These are phyloP conservation scores for Prunus kanzakura DNA, from an alignment of 306 rosid species.

Conservation along the genomic window DNA sequence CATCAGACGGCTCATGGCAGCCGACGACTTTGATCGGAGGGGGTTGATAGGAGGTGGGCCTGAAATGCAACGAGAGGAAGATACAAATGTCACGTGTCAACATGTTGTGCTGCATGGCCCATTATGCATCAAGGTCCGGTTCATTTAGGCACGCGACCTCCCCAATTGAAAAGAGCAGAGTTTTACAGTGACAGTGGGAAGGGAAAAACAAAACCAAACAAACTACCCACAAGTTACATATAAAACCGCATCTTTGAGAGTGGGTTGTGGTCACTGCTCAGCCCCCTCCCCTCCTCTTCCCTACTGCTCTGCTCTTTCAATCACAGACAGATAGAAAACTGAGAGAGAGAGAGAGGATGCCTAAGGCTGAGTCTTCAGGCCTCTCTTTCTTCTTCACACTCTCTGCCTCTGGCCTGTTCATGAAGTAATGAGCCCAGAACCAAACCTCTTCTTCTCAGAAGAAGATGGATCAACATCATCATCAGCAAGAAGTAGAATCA, in stretches of 20 bases:
- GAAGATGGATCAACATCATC: constrained; percentile 39
- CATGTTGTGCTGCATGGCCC: constrained; percentile 55
- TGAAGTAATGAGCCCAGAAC: constrained; percentile 37
- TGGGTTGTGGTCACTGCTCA: not conserved
- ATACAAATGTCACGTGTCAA: constrained; percentile 63
- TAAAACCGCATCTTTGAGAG: constrained; percentile 13
- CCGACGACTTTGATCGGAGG: not conserved
- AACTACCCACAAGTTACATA: constrained; percentile 10
- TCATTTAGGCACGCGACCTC: not conserved
- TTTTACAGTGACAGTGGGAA: not conserved
- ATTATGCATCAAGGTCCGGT: constrained; percentile 27
- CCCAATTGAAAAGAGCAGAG: constrained; percentile 5
- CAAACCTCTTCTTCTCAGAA: constrained; percentile 35
- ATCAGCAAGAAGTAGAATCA: not conserved
- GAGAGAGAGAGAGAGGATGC: constrained; percentile 18
- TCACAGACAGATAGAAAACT: not conserved
- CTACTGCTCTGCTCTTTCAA: not conserved
- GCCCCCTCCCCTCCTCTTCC: not conserved
- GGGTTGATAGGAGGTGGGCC: not conserved
- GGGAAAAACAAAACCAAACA: not conserved
- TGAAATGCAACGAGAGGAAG: not conserved
- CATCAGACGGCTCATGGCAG: constrained; percentile 9
- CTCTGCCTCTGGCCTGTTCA: constrained; percentile 11
- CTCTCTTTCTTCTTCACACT: constrained; percentile 11
- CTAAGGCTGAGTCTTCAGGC: constrained; percentile 7